Evolutionary conservation across 805 yeast species (phyloP), one percentile per base, ranked within the genome.

Genomic region (Cyberlindnera veronae): DNA sequence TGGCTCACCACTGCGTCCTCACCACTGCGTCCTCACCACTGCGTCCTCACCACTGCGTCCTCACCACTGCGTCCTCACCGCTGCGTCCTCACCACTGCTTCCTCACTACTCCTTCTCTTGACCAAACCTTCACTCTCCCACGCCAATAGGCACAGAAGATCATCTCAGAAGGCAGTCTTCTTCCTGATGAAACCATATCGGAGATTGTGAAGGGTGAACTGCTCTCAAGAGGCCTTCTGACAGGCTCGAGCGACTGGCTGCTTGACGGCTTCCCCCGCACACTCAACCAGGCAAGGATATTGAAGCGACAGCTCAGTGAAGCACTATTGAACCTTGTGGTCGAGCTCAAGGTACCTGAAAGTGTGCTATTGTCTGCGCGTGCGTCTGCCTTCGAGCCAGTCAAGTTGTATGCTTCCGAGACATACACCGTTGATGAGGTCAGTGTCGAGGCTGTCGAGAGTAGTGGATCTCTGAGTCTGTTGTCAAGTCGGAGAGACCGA

Each of bases 191-290:
- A 0, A 62, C 78, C 13, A 83, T 90, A 75, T 79, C 81, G 2
- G 63, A 61, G 3, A 55, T 88, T 22, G 74, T 88, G 2, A 66
- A 71, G 2, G 45, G 58, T 12, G 81, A 84, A 37, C 60, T 88
- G 41, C 38, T 49, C 7, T 39, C 46, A 6, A 54, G 61, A 6
- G 52, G 61, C 8, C 76, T 81, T 72, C 65, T 79, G 16, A 17
- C 19, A 15, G 61, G 65, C 27, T 32, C 62, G 0, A 39, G 62
- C 2, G 49, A 79, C 2, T 90, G 95, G 86, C 66, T 90, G 22
- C 67, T 91, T 35, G 98, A 90, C 59, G 98, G 98, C 31, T 91
- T 89, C 55, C 98, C 98, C 5, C 69, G 98, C 46, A 91, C 93
- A 0, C 56, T 66, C 15, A 63, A 62, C 4, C 98, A 90, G 62